A percentile compares a stretch with the other conserved stretches of the same genome.
Conservation (phyloP, 2,329 filamentous ascomycete species). For the Pyrenochaeta sp. region DNA sequence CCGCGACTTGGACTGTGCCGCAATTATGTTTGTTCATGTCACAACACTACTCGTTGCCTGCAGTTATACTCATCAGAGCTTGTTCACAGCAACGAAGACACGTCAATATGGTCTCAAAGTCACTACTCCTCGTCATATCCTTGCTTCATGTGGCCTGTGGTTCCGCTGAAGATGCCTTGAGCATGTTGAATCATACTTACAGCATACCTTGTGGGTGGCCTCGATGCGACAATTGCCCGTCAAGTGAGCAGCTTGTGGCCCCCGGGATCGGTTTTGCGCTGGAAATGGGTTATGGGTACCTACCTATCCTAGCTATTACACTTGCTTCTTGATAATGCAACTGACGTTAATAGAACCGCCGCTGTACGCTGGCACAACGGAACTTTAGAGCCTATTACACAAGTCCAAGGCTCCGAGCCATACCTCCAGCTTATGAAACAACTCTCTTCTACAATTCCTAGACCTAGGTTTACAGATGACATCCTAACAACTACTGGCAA, state of each 20-base stretch:
- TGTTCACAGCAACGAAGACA: neutral
- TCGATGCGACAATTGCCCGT: slow-evolving; percentile 4
- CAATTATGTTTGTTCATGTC: neutral
- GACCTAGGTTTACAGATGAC: slow-evolving; percentile 2
- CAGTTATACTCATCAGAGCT: neutral
- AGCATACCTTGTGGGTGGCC: neutral
- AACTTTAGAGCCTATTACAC: slow-evolving; percentile 2
- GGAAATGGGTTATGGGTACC: slow-evolving; percentile 9
- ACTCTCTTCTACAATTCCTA: slow-evolving; percentile 2
- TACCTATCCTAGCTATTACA: neutral
- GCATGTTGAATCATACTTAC: neutral
- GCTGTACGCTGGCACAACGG: slow-evolving; percentile 3
- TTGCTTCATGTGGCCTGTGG: neutral
- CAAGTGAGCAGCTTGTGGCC: slow-evolving; percentile 1
- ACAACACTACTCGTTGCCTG: neutral
- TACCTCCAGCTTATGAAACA: slow-evolving; percentile 1
- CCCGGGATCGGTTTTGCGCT: slow-evolving; percentile 8
- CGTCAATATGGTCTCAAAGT: neutral
- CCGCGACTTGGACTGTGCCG: neutral
- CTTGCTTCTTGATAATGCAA: neutral
- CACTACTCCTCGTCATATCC: neutral
- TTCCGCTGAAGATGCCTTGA: neutral
- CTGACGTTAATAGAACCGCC: neutral
- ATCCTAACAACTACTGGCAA: neutral
- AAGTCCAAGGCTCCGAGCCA: slow-evolving; percentile 2